phyloP scores from a whole-genome alignment of 805 yeast genomes.

The Zygoascus tannicola region DNA sequence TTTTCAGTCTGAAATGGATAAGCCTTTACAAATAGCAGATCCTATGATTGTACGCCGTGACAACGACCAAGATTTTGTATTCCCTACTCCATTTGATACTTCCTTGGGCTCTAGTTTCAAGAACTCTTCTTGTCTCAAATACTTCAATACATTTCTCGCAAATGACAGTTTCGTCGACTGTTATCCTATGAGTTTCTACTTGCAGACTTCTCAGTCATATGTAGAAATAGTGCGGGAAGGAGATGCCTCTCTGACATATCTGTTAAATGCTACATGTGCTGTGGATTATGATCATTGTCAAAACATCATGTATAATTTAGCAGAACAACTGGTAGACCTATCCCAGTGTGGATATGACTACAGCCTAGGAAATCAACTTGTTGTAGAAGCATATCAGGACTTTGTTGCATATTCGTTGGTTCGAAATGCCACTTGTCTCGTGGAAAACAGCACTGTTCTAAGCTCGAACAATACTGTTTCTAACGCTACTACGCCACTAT shows the following conservation, averaged over 20 bases:
- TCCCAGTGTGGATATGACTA: conserved; percentile 19
- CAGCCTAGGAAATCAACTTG: conserved; percentile 21
- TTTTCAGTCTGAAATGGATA: no score
- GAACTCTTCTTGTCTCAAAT: conserved; percentile 19
- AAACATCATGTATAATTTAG: conserved; percentile 18
- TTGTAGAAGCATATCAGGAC: conserved; percentile 21
- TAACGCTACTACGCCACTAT: conserved; percentile 10
- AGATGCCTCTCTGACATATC: conserved; percentile 15
- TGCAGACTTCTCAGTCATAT: conserved; percentile 24
- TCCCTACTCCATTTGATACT: conserved; percentile 25
- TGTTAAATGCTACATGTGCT: conserved; percentile 21
- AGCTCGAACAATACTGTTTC: no score
- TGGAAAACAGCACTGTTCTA: background rate
- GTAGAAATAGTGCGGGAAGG: conserved; percentile 22
- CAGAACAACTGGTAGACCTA: conserved; percentile 10
- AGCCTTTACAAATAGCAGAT: no score
- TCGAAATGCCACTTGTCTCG: conserved; percentile 23
- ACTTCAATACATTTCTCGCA: conserved; percentile 19
- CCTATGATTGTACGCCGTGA: no score
- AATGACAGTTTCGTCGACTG: conserved; percentile 21
- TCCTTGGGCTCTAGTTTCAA: conserved; percentile 24
- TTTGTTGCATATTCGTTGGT: conserved; percentile 22
- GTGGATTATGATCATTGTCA: conserved; percentile 19
- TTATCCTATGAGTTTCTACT: conserved; percentile 25
- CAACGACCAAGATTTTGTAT: conserved; percentile 5